phyloP scores from a whole-genome alignment of 2,329 filamentous ascomycete species.

The Pseudogymnoascus sp. region DNA sequence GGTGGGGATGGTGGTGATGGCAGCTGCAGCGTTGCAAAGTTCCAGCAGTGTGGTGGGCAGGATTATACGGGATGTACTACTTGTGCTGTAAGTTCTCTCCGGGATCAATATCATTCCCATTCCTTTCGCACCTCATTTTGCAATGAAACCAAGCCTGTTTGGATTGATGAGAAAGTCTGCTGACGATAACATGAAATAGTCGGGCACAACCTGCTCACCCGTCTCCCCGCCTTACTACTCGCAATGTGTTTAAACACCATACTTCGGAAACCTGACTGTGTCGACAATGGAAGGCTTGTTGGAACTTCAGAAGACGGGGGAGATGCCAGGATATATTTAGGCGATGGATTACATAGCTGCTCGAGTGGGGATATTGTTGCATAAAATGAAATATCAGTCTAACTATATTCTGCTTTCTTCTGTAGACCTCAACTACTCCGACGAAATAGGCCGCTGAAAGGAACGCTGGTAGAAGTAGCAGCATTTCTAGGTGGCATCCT shows the following conservation, averaged over 20 bases:
- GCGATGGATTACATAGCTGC: not conserved
- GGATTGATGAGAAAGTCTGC: not conserved
- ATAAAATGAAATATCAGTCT: not conserved
- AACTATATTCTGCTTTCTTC: not conserved
- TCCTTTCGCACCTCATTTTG: not conserved
- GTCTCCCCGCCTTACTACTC: conserved; percentile 16
- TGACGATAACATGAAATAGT: not conserved
- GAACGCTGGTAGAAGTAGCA: too few relatives aligned
- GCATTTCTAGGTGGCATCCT: too few relatives aligned
- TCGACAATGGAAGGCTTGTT: not conserved
- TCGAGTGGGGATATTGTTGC: not conserved
- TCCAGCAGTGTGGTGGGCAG: conserved; percentile 16
- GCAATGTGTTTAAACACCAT: conserved; percentile 5
- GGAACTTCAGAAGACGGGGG: not conserved
- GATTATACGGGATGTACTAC: conserved; percentile 15
- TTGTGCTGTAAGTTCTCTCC: conserved; percentile 8
- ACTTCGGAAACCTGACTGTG: not conserved
- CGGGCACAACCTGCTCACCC: conserved; percentile 10
- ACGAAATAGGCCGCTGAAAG: too few relatives aligned
- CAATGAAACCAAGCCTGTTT: not conserved
- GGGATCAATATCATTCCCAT: not conserved
- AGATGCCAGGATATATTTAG: not conserved
- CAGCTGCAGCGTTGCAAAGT: conserved; percentile 14
- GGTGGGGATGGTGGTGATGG: not conserved
- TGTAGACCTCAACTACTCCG: not conserved